Evolutionary conservation across 1,139 yeast genomes (phyloP).

Genomic region (Suhomyces wounanorum): DNA sequence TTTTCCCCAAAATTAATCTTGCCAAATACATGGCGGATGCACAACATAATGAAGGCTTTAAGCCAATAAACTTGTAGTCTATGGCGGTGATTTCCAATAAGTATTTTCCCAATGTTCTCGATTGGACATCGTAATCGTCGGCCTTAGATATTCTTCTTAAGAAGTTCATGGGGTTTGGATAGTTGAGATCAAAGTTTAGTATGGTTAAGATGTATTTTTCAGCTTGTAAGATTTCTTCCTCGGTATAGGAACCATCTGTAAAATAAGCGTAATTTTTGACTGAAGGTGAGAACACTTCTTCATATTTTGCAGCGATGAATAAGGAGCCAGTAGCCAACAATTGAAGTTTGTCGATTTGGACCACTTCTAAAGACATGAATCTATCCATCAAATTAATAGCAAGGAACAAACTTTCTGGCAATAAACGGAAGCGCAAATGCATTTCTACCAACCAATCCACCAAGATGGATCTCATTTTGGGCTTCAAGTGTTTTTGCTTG

Average conservation of each 20-base stretch:
- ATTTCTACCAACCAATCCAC: constrained; percentile 96
- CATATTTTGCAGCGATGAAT: constrained; percentile 93
- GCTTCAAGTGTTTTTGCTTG: constrained; percentile 75
- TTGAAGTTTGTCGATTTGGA: constrained; percentile 83
- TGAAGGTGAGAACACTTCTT: constrained; percentile 90
- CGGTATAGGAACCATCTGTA: constrained; percentile 82
- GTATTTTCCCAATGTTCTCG: constrained; percentile 90
- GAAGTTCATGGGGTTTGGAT: constrained; percentile 94
- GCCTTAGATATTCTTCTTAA: constrained; percentile 91
- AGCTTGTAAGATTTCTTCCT: constrained; percentile 83
- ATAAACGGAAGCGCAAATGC: constrained; percentile 79
- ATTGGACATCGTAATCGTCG: constrained; percentile 90
- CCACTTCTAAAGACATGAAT: constrained; percentile 77
- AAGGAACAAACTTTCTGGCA: constrained; percentile 88
- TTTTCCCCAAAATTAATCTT: constrained; percentile 71
- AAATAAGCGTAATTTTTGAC: constrained; percentile 86
- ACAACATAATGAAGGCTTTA: constrained; percentile 79
- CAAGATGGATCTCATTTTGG: constrained; percentile 83
- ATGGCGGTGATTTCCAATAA: constrained; percentile 78
- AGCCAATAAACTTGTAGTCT: constrained; percentile 79
- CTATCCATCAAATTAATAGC: constrained; percentile 92
- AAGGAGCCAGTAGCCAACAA: constrained; percentile 87
- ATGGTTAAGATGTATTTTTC: constrained; percentile 81
- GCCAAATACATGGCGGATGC: constrained; percentile 93
- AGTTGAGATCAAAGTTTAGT: constrained; percentile 75